Base-by-base conservation (phyloP, 2,329 filamentous ascomycete genomes). In the Colletotrichum coccodes region DNA sequence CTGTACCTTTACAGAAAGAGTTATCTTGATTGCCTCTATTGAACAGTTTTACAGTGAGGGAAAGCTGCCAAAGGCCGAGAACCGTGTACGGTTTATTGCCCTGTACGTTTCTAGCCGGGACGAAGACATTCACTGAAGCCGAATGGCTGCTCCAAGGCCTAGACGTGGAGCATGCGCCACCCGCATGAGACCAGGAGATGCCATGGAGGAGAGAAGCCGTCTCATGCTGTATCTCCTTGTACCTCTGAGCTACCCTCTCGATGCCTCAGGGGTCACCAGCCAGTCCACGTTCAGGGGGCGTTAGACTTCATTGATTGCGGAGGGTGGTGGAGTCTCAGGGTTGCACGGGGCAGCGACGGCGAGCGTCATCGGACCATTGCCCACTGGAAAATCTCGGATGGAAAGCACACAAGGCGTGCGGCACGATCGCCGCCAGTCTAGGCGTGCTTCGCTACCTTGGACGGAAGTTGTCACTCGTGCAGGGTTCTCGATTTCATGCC, bases 291-390 rank as follows among this genome's bases (percentile, higher is more conserved):
- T 49, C 46, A 50, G 40, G 63, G 56, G 66, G 34, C 30, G 40
- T 60, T 53, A 63, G 46, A 67, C 62, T 69, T 69, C 66, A 32
- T 50, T 56, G 66, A 70, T 59, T 57, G 57, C 57, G 23, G 34
- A 57, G 62, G 44, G 14, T 26, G 57, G 67, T 68, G 67, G 67
- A 66, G 63, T 62, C 44, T 59, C 50, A 40, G 56, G 52, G 57
- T 44, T 70, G 63, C 63, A 70, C 58, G 46, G 67, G 60, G 67
- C 57, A 62, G 60, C 61, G 44, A 65, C 18, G 44, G 46, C 64
- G 52, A 70, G 63, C 64, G 63, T 58, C 67, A 70, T 70, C 61
- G 67, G 64, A 60, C 67, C 67, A 70, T 57, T 67, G 56, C 38
- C 63, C 64, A 61, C 57, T 63, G 49, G 30, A 28, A 28, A 62